Percentiles rank a stretch among this genome's conserved stretches.
Conservation (phyloP, 768 basidiomycete genomes). For the Rhizopogon roseolus region DNA sequence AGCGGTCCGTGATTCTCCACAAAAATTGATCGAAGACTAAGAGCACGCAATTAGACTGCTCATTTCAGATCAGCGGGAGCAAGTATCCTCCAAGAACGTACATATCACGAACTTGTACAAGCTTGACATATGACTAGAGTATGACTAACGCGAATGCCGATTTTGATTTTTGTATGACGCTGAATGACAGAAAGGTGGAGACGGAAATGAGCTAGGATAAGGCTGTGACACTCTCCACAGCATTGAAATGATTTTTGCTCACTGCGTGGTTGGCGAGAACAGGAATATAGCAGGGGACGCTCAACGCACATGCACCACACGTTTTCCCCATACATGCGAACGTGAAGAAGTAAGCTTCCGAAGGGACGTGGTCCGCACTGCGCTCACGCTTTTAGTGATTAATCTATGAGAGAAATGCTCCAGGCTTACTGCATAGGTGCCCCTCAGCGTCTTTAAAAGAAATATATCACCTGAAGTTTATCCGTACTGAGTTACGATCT, state of each 20-base stretch:
- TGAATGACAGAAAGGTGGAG: background rate
- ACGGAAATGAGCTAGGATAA: background rate
- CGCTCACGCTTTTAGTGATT: background rate
- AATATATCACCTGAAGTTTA: too few relatives aligned
- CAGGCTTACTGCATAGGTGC: background rate
- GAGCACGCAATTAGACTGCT: background rate
- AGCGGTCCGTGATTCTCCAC: background rate
- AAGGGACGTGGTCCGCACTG: background rate
- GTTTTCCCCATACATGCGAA: background rate
- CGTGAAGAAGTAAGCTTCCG: background rate
- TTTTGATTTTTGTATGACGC: background rate
- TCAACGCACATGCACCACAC: background rate
- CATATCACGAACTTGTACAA: background rate
- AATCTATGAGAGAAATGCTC: background rate
- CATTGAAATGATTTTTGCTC: too few relatives aligned
- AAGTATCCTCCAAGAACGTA: background rate
- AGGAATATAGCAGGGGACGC: background rate
- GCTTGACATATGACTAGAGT: background rate
- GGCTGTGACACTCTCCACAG: background rate
- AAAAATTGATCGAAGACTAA: background rate
- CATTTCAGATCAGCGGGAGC: background rate
- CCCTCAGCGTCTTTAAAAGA: slow-evolving; percentile 12
- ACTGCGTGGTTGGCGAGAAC: background rate
- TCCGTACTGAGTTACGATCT: background rate
- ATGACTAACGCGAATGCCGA: background rate